These are phyloP conservation scores for Erodium trifolium DNA, from an alignment of 441 rosid species.

Conservation along the genomic window DNA sequence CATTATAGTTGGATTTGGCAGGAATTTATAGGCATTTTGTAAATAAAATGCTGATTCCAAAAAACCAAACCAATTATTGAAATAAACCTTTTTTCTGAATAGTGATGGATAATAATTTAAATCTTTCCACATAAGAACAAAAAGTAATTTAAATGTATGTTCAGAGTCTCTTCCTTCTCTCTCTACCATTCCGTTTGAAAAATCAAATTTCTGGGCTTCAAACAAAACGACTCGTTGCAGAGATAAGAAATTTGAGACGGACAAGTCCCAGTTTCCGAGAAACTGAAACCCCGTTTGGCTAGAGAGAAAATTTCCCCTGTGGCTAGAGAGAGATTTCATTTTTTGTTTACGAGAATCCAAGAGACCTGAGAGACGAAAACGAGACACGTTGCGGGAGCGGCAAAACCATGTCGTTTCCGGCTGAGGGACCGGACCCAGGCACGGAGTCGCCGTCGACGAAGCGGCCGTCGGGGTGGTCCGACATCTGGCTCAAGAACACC, in stretches of 20 bases:
- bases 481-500: constrained; percentile 54
- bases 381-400: too few species aligned
- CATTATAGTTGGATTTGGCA: too few species aligned
- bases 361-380: background rate
- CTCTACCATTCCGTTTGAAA: background rate
- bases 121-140: background rate
- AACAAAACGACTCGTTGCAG: constrained; percentile 2
- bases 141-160: background rate
- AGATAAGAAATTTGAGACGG: background rate
- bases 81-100: background rate
- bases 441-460: constrained; percentile 38
- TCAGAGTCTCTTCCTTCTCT: background rate
- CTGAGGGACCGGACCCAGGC: constrained; percentile 14
- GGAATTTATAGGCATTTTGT: too few species aligned
- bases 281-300: background rate
- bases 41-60: background rate
- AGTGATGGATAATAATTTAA: background rate
- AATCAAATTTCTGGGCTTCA: background rate
- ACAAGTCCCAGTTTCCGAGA: background rate
- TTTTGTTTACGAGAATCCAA: background rate
- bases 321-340: too few species aligned
- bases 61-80: background rate
- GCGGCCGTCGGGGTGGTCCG: constrained; percentile 57
- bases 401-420: constrained; percentile 36
- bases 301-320: background rate